Conservation (phyloP, 2,329 filamentous ascomycete genomes). For the Fusarium globosum region DNA sequence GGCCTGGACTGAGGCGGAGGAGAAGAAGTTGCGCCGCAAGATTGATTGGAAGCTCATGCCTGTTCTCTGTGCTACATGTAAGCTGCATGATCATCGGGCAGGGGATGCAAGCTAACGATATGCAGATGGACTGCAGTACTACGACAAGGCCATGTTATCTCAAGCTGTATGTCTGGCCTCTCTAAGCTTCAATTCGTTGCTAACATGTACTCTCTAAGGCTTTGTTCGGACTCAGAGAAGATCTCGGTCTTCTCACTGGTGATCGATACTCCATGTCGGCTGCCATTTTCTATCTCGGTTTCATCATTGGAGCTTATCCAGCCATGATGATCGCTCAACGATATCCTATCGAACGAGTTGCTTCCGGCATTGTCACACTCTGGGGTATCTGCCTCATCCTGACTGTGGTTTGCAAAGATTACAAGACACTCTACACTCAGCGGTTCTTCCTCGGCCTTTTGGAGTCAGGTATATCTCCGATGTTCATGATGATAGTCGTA, state of each 20-base stretch:
- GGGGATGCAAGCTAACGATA: not conserved
- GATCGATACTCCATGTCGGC: slow-evolving; percentile 57
- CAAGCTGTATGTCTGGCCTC: slow-evolving; percentile 56
- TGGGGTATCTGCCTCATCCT: slow-evolving; percentile 54
- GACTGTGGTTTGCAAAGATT: slow-evolving; percentile 53
- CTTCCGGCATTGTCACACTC: slow-evolving; percentile 44
- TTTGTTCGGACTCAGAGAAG: slow-evolving; percentile 33
- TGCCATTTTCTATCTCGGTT: slow-evolving; percentile 61
- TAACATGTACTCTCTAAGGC: slow-evolving; percentile 7
- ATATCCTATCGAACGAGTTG: slow-evolving; percentile 59
- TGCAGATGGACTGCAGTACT: slow-evolving; percentile 51
- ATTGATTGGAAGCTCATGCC: slow-evolving; percentile 53
- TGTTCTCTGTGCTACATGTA: slow-evolving; percentile 58
- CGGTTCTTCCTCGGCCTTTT: slow-evolving; percentile 67
- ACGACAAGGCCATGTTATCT: slow-evolving; percentile 64
- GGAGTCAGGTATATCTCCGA: slow-evolving; percentile 66
- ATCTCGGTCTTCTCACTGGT: slow-evolving; percentile 50
- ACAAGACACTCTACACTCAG: slow-evolving; percentile 55
- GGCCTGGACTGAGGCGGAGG: slow-evolving; percentile 56
- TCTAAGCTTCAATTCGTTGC: accelerated
- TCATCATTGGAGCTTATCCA: slow-evolving; percentile 60
- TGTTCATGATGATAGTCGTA: slow-evolving; percentile 64
- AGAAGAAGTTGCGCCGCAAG: slow-evolving; percentile 53
- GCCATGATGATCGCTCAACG: slow-evolving; percentile 54
- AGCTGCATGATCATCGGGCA: slow-evolving; percentile 37